phyloP scores from a whole-genome alignment of 148 eudicot species.

The Fagopyrum homotropicum region DNA sequence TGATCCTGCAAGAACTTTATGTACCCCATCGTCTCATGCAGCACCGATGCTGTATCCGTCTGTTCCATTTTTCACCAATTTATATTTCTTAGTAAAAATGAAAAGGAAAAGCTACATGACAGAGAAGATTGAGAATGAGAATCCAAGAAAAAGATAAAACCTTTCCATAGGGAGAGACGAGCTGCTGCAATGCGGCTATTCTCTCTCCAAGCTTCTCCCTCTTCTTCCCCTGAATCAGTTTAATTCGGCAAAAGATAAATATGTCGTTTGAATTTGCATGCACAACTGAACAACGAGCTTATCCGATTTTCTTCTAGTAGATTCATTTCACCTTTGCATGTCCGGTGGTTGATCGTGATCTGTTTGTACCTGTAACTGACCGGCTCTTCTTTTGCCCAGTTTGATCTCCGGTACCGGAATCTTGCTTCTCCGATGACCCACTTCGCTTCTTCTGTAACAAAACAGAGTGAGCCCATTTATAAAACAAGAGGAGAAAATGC shows the following conservation, averaged over 20 bases:
- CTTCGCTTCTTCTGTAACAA: constrained; percentile 26
- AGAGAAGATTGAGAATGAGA: neutral
- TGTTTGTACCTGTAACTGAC: neutral
- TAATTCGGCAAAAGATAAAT: neutral
- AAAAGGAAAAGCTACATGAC: too few species aligned
- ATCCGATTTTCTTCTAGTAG: neutral
- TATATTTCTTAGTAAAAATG: neutral
- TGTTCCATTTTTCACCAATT: neutral
- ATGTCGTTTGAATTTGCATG: neutral
- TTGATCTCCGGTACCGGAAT: neutral
- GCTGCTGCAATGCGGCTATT: constrained; percentile 30
- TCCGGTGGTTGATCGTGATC: neutral
- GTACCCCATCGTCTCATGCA: constrained; percentile 42
- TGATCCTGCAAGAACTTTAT: constrained; percentile 37
- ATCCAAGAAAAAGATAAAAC: constrained; percentile 6
- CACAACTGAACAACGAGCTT: neutral
- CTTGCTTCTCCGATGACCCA: constrained; percentile 22
- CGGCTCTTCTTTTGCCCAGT: neutral
- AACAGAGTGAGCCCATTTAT: neutral
- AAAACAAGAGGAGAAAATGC: neutral
- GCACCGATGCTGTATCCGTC: constrained; percentile 40
- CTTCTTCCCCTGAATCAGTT: constrained; percentile 9
- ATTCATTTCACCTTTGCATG: neutral
- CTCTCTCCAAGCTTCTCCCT: constrained; percentile 37
- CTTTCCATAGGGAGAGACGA: constrained; percentile 41